Percentiles rank a stretch among this genome's conserved stretches.
Conservation (phyloP, 345 rosid species). For the Arabidopsis suecica region DNA sequence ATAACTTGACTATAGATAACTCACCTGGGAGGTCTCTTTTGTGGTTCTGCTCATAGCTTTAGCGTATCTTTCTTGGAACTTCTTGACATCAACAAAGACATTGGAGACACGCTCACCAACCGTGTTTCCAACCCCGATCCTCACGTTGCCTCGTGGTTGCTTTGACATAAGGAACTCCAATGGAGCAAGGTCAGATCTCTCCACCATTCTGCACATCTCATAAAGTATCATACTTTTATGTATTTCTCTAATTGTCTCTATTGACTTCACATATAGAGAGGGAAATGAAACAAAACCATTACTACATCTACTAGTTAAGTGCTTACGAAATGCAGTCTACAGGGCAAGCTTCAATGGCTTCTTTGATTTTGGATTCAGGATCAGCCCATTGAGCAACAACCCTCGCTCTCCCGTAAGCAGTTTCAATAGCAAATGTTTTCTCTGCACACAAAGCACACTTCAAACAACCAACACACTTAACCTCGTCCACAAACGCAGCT, state of each 20-base stretch:
- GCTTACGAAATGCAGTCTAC: slow-evolving; percentile 87
- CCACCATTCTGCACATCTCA: slow-evolving; percentile 59
- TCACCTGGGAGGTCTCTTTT: slow-evolving; percentile 47
- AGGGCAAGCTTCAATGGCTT: slow-evolving; percentile 82
- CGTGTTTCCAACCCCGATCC: slow-evolving; percentile 67
- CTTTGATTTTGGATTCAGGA: slow-evolving; percentile 68
- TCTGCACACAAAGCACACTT: slow-evolving; percentile 86
- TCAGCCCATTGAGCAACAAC: slow-evolving; percentile 98
- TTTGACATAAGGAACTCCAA: slow-evolving; percentile 88
- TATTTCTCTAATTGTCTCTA: too few species aligned
- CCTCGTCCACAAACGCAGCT: slow-evolving; percentile 91
- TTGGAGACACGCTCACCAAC: slow-evolving; percentile 72
- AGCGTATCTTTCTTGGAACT: slow-evolving; percentile 59
- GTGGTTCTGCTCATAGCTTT: slow-evolving; percentile 49
- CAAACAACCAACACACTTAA: slow-evolving; percentile 90
- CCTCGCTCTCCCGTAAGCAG: slow-evolving; percentile 79
- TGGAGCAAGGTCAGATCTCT: slow-evolving; percentile 84
- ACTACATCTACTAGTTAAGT: not conserved
- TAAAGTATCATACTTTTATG: not conserved
- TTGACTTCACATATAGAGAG: not conserved
- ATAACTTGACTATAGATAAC: not conserved
- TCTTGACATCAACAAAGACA: slow-evolving; percentile 81
- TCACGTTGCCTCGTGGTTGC: slow-evolving; percentile 89
- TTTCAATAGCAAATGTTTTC: slow-evolving; percentile 84
- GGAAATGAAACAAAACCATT: not conserved